phyloP scores from a whole-genome alignment of 176 grass and related monocot genomes.

The Aegilops sharonensis region DNA sequence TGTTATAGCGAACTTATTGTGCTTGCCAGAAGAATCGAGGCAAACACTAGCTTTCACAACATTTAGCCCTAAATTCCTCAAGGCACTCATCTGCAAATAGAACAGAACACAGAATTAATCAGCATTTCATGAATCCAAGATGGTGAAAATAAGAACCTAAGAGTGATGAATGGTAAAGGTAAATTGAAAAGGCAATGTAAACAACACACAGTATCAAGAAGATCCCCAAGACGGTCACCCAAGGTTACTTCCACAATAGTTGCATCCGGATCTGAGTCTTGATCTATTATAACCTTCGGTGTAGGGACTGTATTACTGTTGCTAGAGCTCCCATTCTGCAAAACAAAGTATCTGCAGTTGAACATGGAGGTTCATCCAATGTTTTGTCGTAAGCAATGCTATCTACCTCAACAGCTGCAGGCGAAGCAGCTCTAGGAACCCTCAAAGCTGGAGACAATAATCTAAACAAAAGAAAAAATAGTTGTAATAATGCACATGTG shows the following conservation, averaged over 20 bases:
- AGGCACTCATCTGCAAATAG: slow-evolving; percentile 69
- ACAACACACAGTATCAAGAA: slow-evolving; percentile 89
- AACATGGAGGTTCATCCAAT: slow-evolving; percentile 53
- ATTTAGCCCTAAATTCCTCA: slow-evolving; percentile 90
- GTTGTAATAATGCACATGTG: slow-evolving; percentile 12
- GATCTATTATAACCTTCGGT: slow-evolving; percentile 97
- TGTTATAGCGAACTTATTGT: slow-evolving; percentile 83
- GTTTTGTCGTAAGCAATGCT: slow-evolving; percentile 40
- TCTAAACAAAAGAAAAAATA: slow-evolving; percentile 30
- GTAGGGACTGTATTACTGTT: slow-evolving; percentile 75
- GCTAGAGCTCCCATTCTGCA: slow-evolving; percentile 67
- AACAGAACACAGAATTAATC: slow-evolving; percentile 26
- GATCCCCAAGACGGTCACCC: slow-evolving; percentile 94
- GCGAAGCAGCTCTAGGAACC: slow-evolving; percentile 66
- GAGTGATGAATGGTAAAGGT: not conserved
- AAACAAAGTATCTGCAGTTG: slow-evolving; percentile 49
- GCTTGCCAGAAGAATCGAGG: slow-evolving; percentile 91
- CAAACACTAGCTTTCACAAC: slow-evolving; percentile 91
- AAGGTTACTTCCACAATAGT: slow-evolving; percentile 96
- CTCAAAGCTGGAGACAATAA: slow-evolving; percentile 49
- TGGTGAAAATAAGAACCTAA: not conserved
- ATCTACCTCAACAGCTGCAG: slow-evolving; percentile 82
- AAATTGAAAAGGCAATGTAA: slow-evolving; percentile 20
- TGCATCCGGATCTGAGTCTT: slow-evolving; percentile 92
- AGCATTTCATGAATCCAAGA: slow-evolving; percentile 9